phyloP scores from a whole-genome alignment of 1,284 basidiomycete genomes.

The Sporisorium reilianum region DNA sequence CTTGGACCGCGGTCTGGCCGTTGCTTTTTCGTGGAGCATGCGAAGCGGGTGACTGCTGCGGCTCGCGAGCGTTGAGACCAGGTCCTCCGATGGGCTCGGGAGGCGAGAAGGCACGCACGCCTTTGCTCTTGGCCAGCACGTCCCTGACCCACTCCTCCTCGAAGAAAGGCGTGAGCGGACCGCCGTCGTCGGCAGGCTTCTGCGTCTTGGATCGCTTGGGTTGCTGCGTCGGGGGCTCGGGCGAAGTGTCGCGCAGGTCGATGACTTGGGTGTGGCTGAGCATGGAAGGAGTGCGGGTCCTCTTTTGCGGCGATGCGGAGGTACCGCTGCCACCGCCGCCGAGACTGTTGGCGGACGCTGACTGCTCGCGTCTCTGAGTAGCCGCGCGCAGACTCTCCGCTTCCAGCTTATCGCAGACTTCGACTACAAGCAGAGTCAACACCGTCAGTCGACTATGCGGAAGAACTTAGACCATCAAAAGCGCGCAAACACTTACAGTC shows the following conservation, averaged over 20 bases:
- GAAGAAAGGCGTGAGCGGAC: conserved; percentile 12
- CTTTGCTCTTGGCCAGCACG: background rate
- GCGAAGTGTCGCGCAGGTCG: conserved; percentile 9
- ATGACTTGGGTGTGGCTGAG: conserved; percentile 2
- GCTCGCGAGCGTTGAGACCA: background rate
- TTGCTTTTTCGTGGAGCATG: background rate
- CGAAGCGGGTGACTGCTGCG: background rate
- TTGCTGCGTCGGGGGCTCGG: background rate
- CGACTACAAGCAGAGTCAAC: conserved; percentile 1
- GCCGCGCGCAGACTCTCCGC: conserved; percentile 17
- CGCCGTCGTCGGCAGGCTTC: background rate
- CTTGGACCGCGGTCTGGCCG: background rate
- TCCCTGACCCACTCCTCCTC: conserved; percentile 12
- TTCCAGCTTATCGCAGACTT: conserved; percentile 27
- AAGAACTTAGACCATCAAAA: background rate
- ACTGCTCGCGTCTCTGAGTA: background rate
- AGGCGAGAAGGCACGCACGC: conserved; percentile 4
- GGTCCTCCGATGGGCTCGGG: background rate
- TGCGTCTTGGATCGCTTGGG: conserved; percentile 5
- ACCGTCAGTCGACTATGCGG: background rate
- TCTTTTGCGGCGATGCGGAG: conserved; percentile 10
- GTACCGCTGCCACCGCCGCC: background rate
- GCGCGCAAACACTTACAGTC: conserved; percentile 15
- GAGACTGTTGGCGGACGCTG: background rate
- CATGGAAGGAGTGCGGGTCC: background rate